Evolutionary conservation across 805 yeast genomes (phyloP), one percentile per base, ranked within the genome.

Genomic region (Cephaloascus fragrans): DNA sequence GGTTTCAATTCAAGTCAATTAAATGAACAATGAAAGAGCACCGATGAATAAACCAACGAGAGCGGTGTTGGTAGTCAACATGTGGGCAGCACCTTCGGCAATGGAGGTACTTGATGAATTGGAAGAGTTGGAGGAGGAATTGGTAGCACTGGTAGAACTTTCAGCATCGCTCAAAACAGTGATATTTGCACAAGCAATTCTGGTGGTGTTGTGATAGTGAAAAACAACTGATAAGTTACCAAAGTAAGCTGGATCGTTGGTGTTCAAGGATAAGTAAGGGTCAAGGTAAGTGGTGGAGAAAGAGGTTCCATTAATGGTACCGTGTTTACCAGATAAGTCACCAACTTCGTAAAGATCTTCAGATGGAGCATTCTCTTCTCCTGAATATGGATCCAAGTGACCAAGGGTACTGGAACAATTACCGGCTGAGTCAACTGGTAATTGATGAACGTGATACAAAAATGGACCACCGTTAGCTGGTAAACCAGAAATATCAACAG

Each of bases 301-400:
- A 40, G 70, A 64, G 4, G 71, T 64, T 31, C 69, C 52, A 43
- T 66, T 55, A 45, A 68, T 61, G 55, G 57, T 58, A 8, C 73
- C 75, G 49, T 68, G 72, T 44, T 69, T 69, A 14, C 75, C 75
- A 6, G 70, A 60, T 42, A 69, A 61, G 45, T 69, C 73, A 17
- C 75, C 75, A 16, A 66, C 64, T 47, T 67, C 66, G 44, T 73
- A 69, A 35, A 47, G 56, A 4, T 65, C 52, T 42, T 64, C 64
- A 38, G 52, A 52, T 26, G 53, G 54, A 42, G 59, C 61, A 26
- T 43, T 39, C 3, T 53, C 46, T 20, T 56, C 48, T 3, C 67
- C 73, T 14, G 47, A 40, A 47, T 57, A 68, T 5, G 75, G 73
- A 46, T 68, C 63, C 32, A 69, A 65, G 36, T 61, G 69, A 2